phyloP scores from a whole-genome alignment of 2,329 filamentous ascomycete species.

The Tricladium varicosporioides region DNA sequence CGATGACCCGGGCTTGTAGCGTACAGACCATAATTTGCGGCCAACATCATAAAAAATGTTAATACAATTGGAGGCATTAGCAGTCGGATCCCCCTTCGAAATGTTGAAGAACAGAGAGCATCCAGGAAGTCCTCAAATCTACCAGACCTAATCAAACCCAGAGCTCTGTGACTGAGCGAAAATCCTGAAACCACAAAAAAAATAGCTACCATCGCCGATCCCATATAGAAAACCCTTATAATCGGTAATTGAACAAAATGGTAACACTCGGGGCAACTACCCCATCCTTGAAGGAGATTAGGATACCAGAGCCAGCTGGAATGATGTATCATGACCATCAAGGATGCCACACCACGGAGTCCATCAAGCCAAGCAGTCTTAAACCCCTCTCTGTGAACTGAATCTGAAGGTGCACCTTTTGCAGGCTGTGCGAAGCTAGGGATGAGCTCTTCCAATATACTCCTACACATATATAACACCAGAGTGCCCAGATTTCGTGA shows the following conservation, averaged over 20 bases:
- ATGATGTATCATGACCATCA: neutral
- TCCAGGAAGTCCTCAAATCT: neutral
- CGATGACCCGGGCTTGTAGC: conserved; percentile 7
- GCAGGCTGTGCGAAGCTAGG: no score
- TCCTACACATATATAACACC: no score
- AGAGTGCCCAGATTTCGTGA: no score
- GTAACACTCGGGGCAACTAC: neutral
- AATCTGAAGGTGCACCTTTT: no score
- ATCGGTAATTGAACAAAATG: neutral
- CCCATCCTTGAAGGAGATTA: neutral
- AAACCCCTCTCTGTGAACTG: no score
- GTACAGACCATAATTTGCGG: conserved; percentile 3
- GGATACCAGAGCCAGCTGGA: neutral
- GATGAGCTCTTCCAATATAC: no score
- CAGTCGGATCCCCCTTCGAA: neutral
- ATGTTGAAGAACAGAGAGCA: neutral
- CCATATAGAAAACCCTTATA: neutral
- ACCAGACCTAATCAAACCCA: neutral
- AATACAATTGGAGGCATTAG: neutral
- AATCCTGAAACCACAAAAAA: neutral
- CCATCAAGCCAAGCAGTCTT: neutral
- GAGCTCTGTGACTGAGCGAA: neutral
- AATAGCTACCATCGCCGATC: neutral
- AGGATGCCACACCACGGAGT: neutral
- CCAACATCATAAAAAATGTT: neutral